These are phyloP conservation scores for Guadua angustifolia DNA, from an alignment of 176 grass and related monocot genomes.

Conservation along the genomic window DNA sequence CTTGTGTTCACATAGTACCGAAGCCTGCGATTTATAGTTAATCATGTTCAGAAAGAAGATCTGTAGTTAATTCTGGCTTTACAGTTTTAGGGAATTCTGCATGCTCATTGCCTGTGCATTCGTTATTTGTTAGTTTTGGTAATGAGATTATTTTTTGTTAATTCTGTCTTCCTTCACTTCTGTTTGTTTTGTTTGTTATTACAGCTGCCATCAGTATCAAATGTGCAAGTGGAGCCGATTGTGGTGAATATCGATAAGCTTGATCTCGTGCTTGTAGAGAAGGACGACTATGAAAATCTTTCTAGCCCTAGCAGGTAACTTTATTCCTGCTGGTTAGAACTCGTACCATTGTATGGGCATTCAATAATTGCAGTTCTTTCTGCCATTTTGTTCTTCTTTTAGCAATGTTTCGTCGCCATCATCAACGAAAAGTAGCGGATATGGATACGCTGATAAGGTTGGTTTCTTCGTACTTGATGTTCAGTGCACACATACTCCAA, in stretches of 20 bases:
- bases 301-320: constrained; percentile 70
- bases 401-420: constrained; percentile 54
- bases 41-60: not conserved
- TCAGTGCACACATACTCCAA: constrained; percentile 1
- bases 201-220: constrained; percentile 93
- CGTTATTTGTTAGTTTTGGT: not conserved
- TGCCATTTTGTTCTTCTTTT: constrained; percentile 30
- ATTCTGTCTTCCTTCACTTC: not conserved
- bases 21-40: not conserved
- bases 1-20: not conserved
- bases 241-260: constrained; percentile 87
- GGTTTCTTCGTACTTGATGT: constrained; percentile 34
- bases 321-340: not conserved
- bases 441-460: constrained; percentile 98
- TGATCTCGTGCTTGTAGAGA: constrained; percentile 94
- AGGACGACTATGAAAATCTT: constrained; percentile 71
- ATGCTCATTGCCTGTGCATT: not conserved
- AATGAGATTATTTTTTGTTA: not conserved
- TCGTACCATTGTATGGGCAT: not conserved
- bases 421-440: constrained; percentile 79
- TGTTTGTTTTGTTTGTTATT: constrained; percentile 12
- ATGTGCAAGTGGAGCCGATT: constrained; percentile 97
- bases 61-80: not conserved
- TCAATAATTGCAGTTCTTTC: constrained; percentile 40
- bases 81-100: not conserved